Base-by-base conservation (phyloP, 371 early-diverging fungal species). In the Rhizopus stolonifer region DNA sequence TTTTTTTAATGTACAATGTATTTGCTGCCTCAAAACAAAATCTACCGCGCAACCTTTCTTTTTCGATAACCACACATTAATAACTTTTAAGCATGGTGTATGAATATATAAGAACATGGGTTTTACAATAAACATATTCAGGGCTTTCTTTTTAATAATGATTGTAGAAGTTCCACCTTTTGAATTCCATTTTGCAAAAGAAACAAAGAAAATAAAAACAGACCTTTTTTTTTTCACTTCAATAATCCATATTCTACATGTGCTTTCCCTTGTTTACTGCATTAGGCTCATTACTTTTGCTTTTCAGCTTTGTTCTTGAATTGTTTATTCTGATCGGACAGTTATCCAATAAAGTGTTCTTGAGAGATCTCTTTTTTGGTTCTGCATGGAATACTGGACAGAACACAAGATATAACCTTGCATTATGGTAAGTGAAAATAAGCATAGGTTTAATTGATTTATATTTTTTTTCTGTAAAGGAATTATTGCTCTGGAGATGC, bases 111-210 rank as follows among this genome's bases (percentile, higher is more conserved):
- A 7, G 31, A 29, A 29, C 95, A 60, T 94, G n/a, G 99, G 93
- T 36, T 92, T 90, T 29, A 90, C 91, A 58, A 97, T 79, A 74
- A 96, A 97, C 38, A 99, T 85, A 69, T 99, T 99, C 31, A 98
- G 75, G 91, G 90, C 70, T 99, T 99, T 67, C 98, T 98, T 60
- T 98, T 92, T 5, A 36, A 11, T n/a, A 2, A 36, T 36, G n/a
- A 36, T 36, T 36, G 36, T 36, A 36, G 9, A 14, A 14, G 36
- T 36, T 36, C 36, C 36, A 36, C 36, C 5, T 11, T 36, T 36
- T 14, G n/a, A 36, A n/a, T 8, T 15, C 14, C 9, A 11, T n/a
- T n/a, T 8, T 4, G 11, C 36, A 36, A 36, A 11, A 36, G n/a
- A 36, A n/a, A 15, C 6, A 0, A 36, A 36, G n/a, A 36, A 36